Conservation (phyloP, 2,329 filamentous ascomycete species). For the Capronia americana region DNA sequence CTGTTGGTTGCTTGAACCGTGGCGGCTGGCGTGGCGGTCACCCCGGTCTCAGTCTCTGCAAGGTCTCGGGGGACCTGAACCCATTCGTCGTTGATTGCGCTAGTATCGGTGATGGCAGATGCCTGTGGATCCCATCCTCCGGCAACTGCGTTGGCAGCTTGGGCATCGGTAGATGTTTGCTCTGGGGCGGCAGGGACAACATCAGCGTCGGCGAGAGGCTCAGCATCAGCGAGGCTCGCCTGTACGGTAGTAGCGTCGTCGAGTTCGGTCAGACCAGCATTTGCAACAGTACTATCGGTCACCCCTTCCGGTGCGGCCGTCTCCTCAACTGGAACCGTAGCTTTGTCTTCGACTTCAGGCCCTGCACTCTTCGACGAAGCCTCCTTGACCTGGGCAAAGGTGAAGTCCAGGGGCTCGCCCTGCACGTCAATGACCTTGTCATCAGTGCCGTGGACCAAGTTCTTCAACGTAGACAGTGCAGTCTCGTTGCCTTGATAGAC, state of each 20-base stretch:
- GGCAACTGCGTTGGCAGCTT: conserved; percentile 54
- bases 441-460: conserved; percentile 64
- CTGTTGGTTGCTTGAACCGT: conserved; percentile 63
- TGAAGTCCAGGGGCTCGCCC: conserved; percentile 59
- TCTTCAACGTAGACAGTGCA: conserved; percentile 65
- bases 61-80: conserved; percentile 77
- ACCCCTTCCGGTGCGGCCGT: conserved; percentile 46
- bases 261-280: conserved; percentile 67
- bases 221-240: conserved; percentile 43
- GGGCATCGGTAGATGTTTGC: conserved; percentile 50
- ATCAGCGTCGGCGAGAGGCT: conserved; percentile 55
- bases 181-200: conserved; percentile 42
- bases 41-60: conserved; percentile 73
- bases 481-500: conserved; percentile 68
- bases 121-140: conserved; percentile 63
- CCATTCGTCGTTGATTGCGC: conserved; percentile 66
- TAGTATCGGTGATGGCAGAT: conserved; percentile 55
- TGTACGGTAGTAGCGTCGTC: conserved; percentile 62
- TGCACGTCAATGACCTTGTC: conserved; percentile 66
- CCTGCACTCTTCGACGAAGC: conserved; percentile 45
- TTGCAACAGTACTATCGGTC: conserved; percentile 66
- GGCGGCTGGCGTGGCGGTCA: conserved; percentile 67
- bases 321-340: conserved; percentile 48
- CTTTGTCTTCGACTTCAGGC: conserved; percentile 51
- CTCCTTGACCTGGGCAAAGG: conserved; percentile 62